Evolutionary conservation across 192 early-diverging fungal species (phyloP), one percentile per base, ranked within the genome.

Genomic region (Coemansia brasiliensis): DNA sequence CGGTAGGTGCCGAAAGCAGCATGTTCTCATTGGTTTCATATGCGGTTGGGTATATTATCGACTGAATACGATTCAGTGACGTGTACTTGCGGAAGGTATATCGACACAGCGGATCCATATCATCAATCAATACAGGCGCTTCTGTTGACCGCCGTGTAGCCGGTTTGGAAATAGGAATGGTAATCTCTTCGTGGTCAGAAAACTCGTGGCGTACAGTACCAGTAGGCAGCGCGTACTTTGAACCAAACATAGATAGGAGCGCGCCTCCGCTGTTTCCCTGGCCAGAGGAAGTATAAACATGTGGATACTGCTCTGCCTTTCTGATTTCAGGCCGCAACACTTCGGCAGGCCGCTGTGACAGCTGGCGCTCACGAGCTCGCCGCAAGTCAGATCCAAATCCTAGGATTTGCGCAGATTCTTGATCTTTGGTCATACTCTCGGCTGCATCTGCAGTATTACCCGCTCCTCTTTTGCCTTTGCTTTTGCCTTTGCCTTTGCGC

Each of bases 11-110:
- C 64, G 93, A 98, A 26, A 99, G 91, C 35, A 99, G 85, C 74
- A 99, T 94, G 57, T 99, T 99, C 73, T 96, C 95, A 72, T 94
- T 96, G n/a, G 91, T 88, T 24, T 89, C 85, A 68, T 90, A 99
- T 0, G 94, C 94, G 5, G 91, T 85, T 20, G 94, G 95, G 59
- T 90, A 95, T 5, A 99, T 92, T 55, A 95, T 90, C 17, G 92
- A 93, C 79, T 99, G 97, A 42, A 99, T 87, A 42, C 95, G 86
- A 69, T 99, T 99, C 41, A 99, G 81, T 6, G 85, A 81, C 21
- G 83, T 83, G 72, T 97, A 97, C 17, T 87, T 87, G 76, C 88
- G 84, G 83, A 95, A 97, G 2, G 90, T 88, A 65, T 71, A 85
- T 46, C 81, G 79, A 73, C 84, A 90, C 52, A 90, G 72, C 4